Evolutionary conservation across 305 asterid genomes (phyloP).

Genomic region (Solanum chacoense): DNA sequence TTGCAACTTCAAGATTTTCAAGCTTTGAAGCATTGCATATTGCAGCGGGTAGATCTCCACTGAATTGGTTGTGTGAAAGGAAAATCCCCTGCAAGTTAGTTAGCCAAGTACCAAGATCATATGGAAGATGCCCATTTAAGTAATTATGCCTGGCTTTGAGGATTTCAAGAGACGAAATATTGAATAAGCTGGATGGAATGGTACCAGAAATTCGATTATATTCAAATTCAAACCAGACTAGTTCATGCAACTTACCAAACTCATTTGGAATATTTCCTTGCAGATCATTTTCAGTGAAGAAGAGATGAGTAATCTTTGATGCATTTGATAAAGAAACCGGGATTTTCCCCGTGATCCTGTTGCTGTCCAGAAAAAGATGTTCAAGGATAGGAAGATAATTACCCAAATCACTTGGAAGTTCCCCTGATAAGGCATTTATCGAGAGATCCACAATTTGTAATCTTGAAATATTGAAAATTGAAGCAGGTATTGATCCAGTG

Average conservation of each 20-base stretch:
- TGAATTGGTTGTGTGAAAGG: slow-evolving; percentile 30
- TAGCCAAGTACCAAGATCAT: slow-evolving; percentile 24
- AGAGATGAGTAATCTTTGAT: slow-evolving; percentile 12
- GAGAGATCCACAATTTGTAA: slow-evolving; percentile 21
- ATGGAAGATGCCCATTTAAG: slow-evolving; percentile 25
- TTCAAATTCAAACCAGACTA: slow-evolving; percentile 24
- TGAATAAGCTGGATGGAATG: slow-evolving; percentile 20
- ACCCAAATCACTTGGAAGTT: slow-evolving; percentile 13
- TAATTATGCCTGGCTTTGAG: slow-evolving; percentile 21
- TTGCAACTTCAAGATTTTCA: slow-evolving; percentile 13
- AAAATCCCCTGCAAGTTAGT: slow-evolving; percentile 28
- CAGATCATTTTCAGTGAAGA: slow-evolving; percentile 25
- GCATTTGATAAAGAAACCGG: slow-evolving; percentile 24
- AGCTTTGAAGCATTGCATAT: slow-evolving; percentile 33
- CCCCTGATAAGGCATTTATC: slow-evolving; percentile 16
- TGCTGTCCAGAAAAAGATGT: slow-evolving; percentile 22
- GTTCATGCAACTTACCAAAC: slow-evolving; percentile 12
- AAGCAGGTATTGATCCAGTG: slow-evolving; percentile 16
- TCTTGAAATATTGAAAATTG: slow-evolving; percentile 28
- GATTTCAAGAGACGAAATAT: slow-evolving; percentile 24
- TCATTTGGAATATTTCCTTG: slow-evolving; percentile 22
- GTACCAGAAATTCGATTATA: slow-evolving; percentile 22
- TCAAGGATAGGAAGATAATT: slow-evolving; percentile 12
- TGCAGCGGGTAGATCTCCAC: slow-evolving; percentile 29
- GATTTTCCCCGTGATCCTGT: slow-evolving; percentile 24